Evolutionary conservation across 495 filamentous ascomycete genomes (phyloP).

Genomic region (Parathielavia appendiculata): DNA sequence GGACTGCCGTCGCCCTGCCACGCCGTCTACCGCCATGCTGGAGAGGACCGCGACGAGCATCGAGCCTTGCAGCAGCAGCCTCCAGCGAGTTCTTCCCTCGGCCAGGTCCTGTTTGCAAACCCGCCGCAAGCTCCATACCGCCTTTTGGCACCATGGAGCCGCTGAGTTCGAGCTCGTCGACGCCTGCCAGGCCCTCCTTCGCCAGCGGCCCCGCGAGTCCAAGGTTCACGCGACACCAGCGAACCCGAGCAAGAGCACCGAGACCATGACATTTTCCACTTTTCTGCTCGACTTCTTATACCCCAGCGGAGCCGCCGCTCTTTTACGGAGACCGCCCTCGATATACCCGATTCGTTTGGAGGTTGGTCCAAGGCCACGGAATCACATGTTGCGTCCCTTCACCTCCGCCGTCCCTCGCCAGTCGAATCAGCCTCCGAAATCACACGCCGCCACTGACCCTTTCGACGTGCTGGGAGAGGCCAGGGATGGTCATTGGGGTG

Average conservation of each 20-base stretch:
- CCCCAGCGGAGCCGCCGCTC: slow-evolving; percentile 48
- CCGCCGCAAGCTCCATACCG: slow-evolving; percentile 55
- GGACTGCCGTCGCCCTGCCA: neutral
- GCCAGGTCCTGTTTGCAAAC: slow-evolving; percentile 50
- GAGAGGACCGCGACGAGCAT: slow-evolving; percentile 75
- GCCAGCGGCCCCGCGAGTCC: slow-evolving; percentile 15
- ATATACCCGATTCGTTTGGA: slow-evolving; percentile 15
- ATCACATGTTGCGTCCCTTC: slow-evolving; percentile 17
- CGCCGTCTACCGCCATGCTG: slow-evolving; percentile 56
- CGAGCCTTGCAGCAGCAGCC: slow-evolving; percentile 61
- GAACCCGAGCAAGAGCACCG: slow-evolving; percentile 18
- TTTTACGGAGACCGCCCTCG: slow-evolving; percentile 38
- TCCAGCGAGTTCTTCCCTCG: slow-evolving; percentile 59
- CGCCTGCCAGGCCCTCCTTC: slow-evolving; percentile 42
- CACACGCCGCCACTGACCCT: neutral
- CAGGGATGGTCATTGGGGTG: neutral
- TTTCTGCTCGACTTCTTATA: slow-evolving; percentile 61
- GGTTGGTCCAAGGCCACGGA: neutral
- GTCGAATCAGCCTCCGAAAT: neutral
- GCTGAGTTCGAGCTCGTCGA: slow-evolving; percentile 51
- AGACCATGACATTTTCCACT: slow-evolving; percentile 35
- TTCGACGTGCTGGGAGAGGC: neutral
- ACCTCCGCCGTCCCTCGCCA: slow-evolving; percentile 15
- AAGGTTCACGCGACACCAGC: slow-evolving; percentile 13
- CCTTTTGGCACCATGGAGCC: slow-evolving; percentile 63